phyloP scores from a whole-genome alignment of 768 basidiomycete species.

The Amylocystis lapponica region DNA sequence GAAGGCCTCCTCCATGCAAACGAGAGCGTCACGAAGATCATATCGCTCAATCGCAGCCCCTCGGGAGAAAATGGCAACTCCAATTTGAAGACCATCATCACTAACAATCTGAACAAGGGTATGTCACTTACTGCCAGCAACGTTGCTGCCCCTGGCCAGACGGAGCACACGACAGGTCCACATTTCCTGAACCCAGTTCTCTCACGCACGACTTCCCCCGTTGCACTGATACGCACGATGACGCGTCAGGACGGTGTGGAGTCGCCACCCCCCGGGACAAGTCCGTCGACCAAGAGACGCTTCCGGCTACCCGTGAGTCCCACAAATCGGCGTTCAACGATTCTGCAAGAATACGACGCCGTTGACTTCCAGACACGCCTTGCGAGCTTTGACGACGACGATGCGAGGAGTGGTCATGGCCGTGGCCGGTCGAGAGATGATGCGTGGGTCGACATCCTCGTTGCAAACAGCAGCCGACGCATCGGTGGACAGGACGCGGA shows the following conservation, averaged over 20 bases:
- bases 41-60: conserved; percentile 21
- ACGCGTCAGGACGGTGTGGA: conserved; percentile 1
- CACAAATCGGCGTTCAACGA: no score
- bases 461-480: conserved; percentile 49
- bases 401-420: conserved; percentile 22
- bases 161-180: no score
- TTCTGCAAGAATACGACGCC: conserved; percentile 74
- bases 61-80: conserved; percentile 9
- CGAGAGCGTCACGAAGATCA: conserved; percentile 36
- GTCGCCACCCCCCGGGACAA: background rate
- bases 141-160: conserved; percentile 20
- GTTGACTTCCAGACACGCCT: conserved; percentile 82
- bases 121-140: conserved; percentile 21
- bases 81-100: no score
- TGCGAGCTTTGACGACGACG: conserved; percentile 54
- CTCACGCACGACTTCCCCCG: background rate
- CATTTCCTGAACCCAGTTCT: no score
- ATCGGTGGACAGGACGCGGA: conserved; percentile 54
- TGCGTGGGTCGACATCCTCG: conserved; percentile 86
- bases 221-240: background rate
- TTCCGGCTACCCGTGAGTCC: conserved; percentile 63
- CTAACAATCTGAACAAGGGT: no score
- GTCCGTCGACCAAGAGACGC: conserved; percentile 34
- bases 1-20: conserved; percentile 65
- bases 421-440: conserved; percentile 51